Evolutionary conservation across 495 filamentous ascomycete genomes (phyloP).

Genomic region (Terfezia claveryi): DNA sequence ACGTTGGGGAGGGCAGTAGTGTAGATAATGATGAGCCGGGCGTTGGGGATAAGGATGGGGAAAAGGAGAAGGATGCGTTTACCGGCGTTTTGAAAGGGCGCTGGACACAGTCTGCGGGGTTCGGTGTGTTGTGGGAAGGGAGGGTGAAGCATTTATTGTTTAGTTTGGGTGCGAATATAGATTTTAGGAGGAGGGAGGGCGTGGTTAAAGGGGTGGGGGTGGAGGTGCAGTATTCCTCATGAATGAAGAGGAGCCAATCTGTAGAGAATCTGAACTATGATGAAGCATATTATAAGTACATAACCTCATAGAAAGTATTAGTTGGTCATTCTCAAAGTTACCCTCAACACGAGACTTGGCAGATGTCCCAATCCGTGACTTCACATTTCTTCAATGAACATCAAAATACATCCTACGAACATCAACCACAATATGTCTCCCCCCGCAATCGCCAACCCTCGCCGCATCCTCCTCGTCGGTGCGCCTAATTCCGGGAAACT

Average conservation of each 20-base stretch:
- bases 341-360: too few relatives aligned
- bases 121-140: slow-evolving; percentile 84
- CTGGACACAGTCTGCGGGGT: slow-evolving; percentile 56
- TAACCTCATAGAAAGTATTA: too few relatives aligned
- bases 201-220: slow-evolving; percentile 58
- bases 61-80: slow-evolving; percentile 35
- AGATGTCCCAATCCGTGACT: too few relatives aligned
- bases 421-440: too few relatives aligned
- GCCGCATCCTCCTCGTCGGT: slow-evolving; percentile 20
- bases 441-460: slow-evolving; percentile 5
- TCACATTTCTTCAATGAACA: too few relatives aligned
- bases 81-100: slow-evolving; percentile 78
- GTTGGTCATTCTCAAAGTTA: too few relatives aligned
- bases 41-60: too few relatives aligned
- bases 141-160: slow-evolving; percentile 81
- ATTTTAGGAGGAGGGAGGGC: slow-evolving; percentile 46
- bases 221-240: slow-evolving; percentile 83
- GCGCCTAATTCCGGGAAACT: slow-evolving; percentile 21
- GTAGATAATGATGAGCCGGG: too few relatives aligned
- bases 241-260: slow-evolving; percentile 15
- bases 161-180: slow-evolving; percentile 61
- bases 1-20: neutral
- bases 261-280: too few relatives aligned
- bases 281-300: too few relatives aligned
- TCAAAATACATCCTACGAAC: too few relatives aligned